A percentile compares a stretch with the other conserved stretches of the same genome.
These are phyloP conservation scores for Cardamine resedifolia DNA, from an alignment of 345 rosid genomes.

Conservation along the genomic window DNA sequence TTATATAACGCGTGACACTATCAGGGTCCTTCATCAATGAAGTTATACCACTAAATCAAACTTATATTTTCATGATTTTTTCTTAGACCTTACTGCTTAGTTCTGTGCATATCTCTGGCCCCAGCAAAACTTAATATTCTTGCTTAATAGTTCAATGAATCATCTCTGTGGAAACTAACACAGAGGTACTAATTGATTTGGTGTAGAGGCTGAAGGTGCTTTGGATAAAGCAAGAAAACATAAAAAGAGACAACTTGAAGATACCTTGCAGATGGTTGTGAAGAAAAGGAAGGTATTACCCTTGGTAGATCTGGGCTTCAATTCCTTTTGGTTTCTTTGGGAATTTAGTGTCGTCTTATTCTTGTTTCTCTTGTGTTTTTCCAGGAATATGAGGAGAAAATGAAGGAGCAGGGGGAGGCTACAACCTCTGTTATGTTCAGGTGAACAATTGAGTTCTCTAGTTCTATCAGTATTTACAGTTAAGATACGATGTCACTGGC, in stretches of 20 bases:
- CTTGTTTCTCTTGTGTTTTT: neutral
- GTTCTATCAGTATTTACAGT: neutral
- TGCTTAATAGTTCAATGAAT: neutral
- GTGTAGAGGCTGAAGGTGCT: constrained; percentile 98
- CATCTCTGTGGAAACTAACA: constrained; percentile 13
- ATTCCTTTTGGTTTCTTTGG: neutral
- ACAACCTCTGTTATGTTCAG: constrained; percentile 97
- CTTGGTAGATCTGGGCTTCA: neutral
- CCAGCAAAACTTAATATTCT: too few relatives aligned
- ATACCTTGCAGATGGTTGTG: constrained; percentile 80
- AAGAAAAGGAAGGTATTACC: constrained; percentile 81
- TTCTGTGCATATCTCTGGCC: too few relatives aligned
- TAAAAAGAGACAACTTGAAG: constrained; percentile 98
- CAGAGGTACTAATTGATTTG: constrained; percentile 26
- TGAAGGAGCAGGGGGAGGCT: constrained; percentile 91
- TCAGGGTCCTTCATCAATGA: too few relatives aligned
- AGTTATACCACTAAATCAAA: too few relatives aligned
- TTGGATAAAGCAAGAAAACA: constrained; percentile 99
- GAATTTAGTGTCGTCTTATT: neutral
- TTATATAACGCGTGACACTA: too few relatives aligned
- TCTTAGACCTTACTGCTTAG: too few relatives aligned
- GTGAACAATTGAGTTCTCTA: constrained; percentile 35
- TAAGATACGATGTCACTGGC: constrained; percentile 3
- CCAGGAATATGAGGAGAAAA: constrained; percentile 90
- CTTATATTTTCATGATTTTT: too few relatives aligned